phyloP scores from a whole-genome alignment of 2,329 filamentous ascomycete species.

The Sordariomycetes sp. region DNA sequence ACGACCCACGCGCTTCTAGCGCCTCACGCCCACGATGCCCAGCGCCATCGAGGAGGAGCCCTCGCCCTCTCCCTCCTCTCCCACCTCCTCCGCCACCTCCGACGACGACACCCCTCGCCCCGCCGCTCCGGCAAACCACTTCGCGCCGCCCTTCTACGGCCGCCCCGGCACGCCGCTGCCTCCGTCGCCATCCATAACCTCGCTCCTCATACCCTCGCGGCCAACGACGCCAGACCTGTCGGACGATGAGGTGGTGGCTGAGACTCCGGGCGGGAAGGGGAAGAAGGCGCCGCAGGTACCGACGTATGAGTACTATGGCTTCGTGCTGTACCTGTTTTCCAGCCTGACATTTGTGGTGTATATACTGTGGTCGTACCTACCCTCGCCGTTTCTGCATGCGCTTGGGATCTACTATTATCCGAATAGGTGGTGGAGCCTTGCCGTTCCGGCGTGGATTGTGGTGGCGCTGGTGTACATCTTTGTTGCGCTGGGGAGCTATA shows the following conservation, averaged over 20 bases:
- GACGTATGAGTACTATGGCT: slow-evolving; percentile 99
- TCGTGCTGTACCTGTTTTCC: slow-evolving; percentile 87
- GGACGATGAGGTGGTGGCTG: slow-evolving; percentile 57
- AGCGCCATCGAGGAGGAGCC: background rate
- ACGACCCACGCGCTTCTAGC: background rate
- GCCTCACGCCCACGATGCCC: background rate
- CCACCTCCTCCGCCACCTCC: background rate
- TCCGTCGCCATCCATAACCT: slow-evolving; percentile 84
- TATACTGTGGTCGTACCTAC: slow-evolving; percentile 77
- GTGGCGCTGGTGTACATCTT: slow-evolving; percentile 87
- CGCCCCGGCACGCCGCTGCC: slow-evolving; percentile 90
- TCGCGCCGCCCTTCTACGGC: slow-evolving; percentile 86
- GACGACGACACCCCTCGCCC: background rate
- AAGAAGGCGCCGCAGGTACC: slow-evolving; percentile 85
- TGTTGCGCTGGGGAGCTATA: slow-evolving; percentile 81
- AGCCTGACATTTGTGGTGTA: slow-evolving; percentile 66
- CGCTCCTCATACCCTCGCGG: slow-evolving; percentile 77
- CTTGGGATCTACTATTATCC: slow-evolving; percentile 95
- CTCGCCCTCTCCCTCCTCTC: background rate
- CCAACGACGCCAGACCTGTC: slow-evolving; percentile 88
- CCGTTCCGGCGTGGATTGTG: slow-evolving; percentile 80
- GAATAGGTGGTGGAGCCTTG: slow-evolving; percentile 94
- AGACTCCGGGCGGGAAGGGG: slow-evolving; percentile 68
- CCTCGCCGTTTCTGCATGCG: slow-evolving; percentile 80
- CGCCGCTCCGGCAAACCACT: slow-evolving; percentile 29